Conservation (phyloP, 1,284 basidiomycete genomes). For the Austroboletus novae-zelandiae region DNA sequence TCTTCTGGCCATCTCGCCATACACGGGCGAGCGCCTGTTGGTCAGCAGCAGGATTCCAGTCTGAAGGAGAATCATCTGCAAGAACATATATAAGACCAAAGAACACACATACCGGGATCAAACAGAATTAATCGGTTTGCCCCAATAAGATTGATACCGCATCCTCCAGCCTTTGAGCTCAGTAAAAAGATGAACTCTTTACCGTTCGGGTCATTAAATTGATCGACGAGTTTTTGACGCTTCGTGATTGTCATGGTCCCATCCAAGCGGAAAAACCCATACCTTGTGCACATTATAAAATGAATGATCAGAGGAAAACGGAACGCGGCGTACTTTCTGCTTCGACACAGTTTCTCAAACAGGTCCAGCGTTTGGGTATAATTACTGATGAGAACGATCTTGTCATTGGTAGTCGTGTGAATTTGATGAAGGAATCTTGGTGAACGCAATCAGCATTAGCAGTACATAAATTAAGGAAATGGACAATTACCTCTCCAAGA, state of each 20-base stretch:
- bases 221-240: conserved; percentile 95
- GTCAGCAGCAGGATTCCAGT: conserved; percentile 98
- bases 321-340: conserved; percentile 63
- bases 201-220: conserved; percentile 94
- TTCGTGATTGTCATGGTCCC: conserved; percentile 94
- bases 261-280: conserved; percentile 91
- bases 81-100: neutral
- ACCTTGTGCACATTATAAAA: conserved; percentile 48
- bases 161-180: conserved; percentile 96
- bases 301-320: neutral
- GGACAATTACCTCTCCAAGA: conserved; percentile 77
- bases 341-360: conserved; percentile 84
- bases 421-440: conserved; percentile 86
- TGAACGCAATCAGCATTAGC: neutral
- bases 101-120: conserved; percentile 70
- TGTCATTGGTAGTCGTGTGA: conserved; percentile 82
- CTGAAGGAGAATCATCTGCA: conserved; percentile 39
- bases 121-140: conserved; percentile 96
- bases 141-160: conserved; percentile 97
- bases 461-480: neutral
- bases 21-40: conserved; percentile 98
- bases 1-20: conserved; percentile 99
- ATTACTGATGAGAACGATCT: conserved; percentile 98
- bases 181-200: conserved; percentile 96
- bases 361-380: conserved; percentile 97